Percentiles rank a stretch among this genome's conserved stretches.
Conservation (phyloP, 2,329 filamentous ascomycete species). For the Epichloe amarillans region DNA sequence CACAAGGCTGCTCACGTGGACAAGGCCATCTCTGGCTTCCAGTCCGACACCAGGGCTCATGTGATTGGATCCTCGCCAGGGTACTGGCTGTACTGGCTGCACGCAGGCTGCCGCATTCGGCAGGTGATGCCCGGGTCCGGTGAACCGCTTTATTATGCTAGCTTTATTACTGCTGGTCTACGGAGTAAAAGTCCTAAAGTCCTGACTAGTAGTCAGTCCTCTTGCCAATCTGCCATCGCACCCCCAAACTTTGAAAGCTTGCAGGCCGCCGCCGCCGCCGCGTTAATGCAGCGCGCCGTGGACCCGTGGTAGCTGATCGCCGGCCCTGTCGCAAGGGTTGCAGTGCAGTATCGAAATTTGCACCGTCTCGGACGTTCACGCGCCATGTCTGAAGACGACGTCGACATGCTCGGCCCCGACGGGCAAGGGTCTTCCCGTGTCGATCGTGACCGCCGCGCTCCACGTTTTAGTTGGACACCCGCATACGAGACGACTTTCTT, state of each 20-base stretch:
- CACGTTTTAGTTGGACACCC: slow-evolving; percentile 47
- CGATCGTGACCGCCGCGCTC: slow-evolving; percentile 29
- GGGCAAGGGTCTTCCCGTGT: slow-evolving; percentile 19
- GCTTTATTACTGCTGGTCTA: too few species aligned
- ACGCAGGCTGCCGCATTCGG: neutral
- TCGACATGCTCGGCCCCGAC: slow-evolving; percentile 23
- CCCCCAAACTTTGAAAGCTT: neutral
- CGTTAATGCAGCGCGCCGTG: slow-evolving; percentile 1
- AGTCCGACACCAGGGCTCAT: neutral
- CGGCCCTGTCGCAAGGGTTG: neutral
- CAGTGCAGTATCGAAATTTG: neutral
- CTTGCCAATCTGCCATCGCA: neutral
- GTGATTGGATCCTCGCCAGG: slow-evolving; percentile 1
- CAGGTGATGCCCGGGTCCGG: neutral
- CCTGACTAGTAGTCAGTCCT: neutral
- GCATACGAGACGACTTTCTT: slow-evolving; percentile 49
- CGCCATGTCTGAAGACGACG: slow-evolving; percentile 27
- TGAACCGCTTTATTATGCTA: too few species aligned
- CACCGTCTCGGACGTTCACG: neutral
- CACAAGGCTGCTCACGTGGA: neutral
- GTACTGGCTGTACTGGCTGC: neutral
- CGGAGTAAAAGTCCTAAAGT: too few species aligned
- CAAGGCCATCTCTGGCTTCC: neutral
- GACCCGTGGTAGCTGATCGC: slow-evolving; percentile 2
- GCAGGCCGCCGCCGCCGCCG: slow-evolving; percentile 4